Evolutionary conservation across 2,329 filamentous ascomycete species (phyloP).

Genomic region (Stenocarpella maydis): DNA sequence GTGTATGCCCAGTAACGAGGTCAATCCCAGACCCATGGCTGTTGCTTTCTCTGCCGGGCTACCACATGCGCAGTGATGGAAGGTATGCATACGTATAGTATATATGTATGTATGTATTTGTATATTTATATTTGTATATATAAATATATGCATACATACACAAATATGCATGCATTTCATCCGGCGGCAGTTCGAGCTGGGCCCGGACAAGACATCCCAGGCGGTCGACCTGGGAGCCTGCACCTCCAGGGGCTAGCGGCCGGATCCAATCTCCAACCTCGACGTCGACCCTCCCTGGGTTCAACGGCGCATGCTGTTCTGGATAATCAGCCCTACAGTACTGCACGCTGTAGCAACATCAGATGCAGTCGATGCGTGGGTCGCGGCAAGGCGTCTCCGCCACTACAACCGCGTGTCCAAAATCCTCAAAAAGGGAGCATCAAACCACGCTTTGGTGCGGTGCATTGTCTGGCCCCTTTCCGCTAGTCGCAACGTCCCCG

Average conservation of each 20-base stretch:
- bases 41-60: background rate
- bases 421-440: slow-evolving; percentile 12
- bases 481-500: slow-evolving; percentile 3
- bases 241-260: background rate
- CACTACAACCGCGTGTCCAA: slow-evolving; percentile 1
- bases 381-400: background rate
- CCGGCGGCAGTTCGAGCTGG: background rate
- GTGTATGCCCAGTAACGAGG: background rate
- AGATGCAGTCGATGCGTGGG: background rate
- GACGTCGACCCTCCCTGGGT: background rate
- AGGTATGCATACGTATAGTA: no score
- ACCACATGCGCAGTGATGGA: background rate
- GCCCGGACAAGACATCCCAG: slow-evolving; percentile 7
- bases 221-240: background rate
- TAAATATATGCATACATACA: no score
- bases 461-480: slow-evolving; percentile 13
- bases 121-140: no score
- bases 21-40: background rate
- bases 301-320: slow-evolving; percentile 4
- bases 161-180: background rate
- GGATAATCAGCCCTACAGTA: slow-evolving; percentile 11
- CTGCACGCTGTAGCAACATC: background rate
- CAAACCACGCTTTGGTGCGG: background rate
- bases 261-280: background rate
- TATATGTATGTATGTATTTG: no score